Percentiles rank a stretch among this genome's conserved stretches.
phyloP scores from a whole-genome alignment of 192 early-diverging fungal genomes.

The Mortierella claussenii region DNA sequence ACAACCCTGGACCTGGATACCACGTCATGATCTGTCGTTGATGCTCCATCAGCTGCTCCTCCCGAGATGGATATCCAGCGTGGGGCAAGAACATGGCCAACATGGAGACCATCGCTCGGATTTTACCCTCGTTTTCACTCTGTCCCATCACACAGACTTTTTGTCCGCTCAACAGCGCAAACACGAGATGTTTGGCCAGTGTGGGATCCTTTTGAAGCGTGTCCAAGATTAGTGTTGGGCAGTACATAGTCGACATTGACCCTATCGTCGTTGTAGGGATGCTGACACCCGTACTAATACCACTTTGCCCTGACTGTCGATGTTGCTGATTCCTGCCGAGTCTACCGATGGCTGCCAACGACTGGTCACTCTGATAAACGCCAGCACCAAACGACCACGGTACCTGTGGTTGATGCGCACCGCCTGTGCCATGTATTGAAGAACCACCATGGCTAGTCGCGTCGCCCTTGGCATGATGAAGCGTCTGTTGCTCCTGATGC shows the following conservation, averaged over 20 bases:
- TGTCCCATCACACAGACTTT: conserved; percentile 42
- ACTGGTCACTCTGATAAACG: conserved; percentile 9
- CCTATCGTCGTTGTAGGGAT: conserved; percentile 11
- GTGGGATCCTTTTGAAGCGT: conserved; percentile 31
- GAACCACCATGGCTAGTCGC: conserved; percentile 16
- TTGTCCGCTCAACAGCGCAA: conserved; percentile 42
- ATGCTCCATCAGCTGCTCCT: conserved; percentile 49
- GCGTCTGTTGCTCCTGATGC: conserved; percentile 49
- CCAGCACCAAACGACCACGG: conserved; percentile 42
- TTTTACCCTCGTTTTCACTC: conserved; percentile 36
- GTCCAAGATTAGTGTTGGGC: conserved; percentile 32
- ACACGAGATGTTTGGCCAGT: conserved; percentile 31
- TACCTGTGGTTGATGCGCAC: not conserved
- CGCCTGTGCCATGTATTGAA: conserved; percentile 16
- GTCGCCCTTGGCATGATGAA: conserved; percentile 36
- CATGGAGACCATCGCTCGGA: conserved; percentile 23
- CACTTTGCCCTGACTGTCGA: conserved; percentile 42
- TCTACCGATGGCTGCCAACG: not conserved
- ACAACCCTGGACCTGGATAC: conserved; percentile 32
- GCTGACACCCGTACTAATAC: conserved; percentile 15
- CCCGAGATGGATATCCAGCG: conserved; percentile 35
- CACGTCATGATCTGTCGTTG: conserved; percentile 38
- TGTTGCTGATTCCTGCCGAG: not conserved
- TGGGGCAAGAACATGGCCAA: conserved; percentile 39
- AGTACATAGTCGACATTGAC: conserved; percentile 1